Conservation (phyloP, 257 asterid species). For the Osmanthus fragrans region DNA sequence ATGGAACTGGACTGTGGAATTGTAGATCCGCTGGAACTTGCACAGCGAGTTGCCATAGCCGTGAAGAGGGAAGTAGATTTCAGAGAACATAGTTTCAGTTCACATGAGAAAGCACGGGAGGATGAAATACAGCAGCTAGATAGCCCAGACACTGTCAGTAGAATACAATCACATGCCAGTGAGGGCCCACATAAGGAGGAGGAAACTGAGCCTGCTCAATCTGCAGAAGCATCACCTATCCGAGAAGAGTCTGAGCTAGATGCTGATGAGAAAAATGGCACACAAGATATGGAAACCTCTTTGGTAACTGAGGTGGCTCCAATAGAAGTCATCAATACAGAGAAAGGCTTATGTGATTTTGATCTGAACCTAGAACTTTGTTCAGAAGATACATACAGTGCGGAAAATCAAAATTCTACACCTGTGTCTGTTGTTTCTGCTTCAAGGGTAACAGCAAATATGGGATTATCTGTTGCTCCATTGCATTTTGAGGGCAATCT, state of each 20-base stretch:
- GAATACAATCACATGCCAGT: conserved; percentile 32
- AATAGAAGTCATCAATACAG: conserved; percentile 41
- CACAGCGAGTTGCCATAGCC: conserved; percentile 71
- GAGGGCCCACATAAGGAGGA: conserved; percentile 47
- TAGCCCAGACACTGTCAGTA: conserved; percentile 48
- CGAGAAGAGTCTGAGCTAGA: conserved; percentile 45
- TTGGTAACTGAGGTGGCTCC: conserved; percentile 55
- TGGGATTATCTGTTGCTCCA: conserved; percentile 60
- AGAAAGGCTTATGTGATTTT: conserved; percentile 46
- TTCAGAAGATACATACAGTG: conserved; percentile 49
- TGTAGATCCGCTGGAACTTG: conserved; percentile 73
- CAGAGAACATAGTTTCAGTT: conserved; percentile 64
- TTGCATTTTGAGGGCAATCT: conserved; percentile 72
- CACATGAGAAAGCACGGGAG: conserved; percentile 52
- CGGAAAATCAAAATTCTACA: conserved; percentile 36
- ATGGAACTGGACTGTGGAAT: conserved; percentile 52
- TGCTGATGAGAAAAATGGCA: conserved; percentile 41
- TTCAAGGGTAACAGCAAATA: conserved; percentile 62
- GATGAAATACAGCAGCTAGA: conserved; percentile 34
- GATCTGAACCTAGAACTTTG: conserved; percentile 70
- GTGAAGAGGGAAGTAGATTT: conserved; percentile 69
- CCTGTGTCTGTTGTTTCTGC: conserved; percentile 72
- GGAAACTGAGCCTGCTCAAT: conserved; percentile 26
- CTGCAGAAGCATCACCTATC: conserved; percentile 45
- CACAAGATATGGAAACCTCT: conserved; percentile 50